Conservation (phyloP, 495 filamentous ascomycete genomes). For the Penicillium coprophilum region DNA sequence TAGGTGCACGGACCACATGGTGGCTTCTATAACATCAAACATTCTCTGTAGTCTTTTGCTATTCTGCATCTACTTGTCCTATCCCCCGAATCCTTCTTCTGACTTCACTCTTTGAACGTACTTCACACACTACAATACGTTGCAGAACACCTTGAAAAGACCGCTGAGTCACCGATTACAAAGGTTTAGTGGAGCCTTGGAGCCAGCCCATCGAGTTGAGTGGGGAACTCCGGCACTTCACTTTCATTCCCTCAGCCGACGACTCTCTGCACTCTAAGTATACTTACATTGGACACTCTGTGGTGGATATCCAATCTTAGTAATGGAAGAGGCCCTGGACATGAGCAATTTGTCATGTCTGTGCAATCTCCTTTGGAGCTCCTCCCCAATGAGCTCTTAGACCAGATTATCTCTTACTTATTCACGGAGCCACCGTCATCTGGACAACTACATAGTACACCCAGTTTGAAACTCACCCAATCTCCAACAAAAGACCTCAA, state of each 20-base stretch:
- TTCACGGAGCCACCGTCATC: slow-evolving; percentile 31
- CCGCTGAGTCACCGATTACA: slow-evolving; percentile 31
- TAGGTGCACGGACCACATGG: not conserved
- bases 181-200: slow-evolving; percentile 22
- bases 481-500: slow-evolving; percentile 32
- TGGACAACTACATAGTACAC: slow-evolving; percentile 26
- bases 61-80: not conserved
- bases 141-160: not conserved
- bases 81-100: not conserved
- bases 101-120: not conserved
- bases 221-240: slow-evolving; percentile 29
- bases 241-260: slow-evolving; percentile 21
- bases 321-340: slow-evolving; percentile 8
- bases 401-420: slow-evolving; percentile 38
- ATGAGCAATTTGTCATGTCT: slow-evolving; percentile 1
- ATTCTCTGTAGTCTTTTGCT: not conserved
- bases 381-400: slow-evolving; percentile 45
- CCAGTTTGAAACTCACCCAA: slow-evolving; percentile 22
- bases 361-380: slow-evolving; percentile 14
- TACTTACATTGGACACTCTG: not conserved
- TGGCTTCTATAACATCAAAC: not conserved
- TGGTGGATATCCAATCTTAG: not conserved
- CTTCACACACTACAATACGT: not conserved
- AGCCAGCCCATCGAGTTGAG: slow-evolving; percentile 2
- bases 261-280: not conserved